A percentile compares a stretch with the other conserved stretches of the same genome.
Evolutionary conservation across 305 asterid genomes (phyloP).

Genomic region (Fraxinus nigra): DNA sequence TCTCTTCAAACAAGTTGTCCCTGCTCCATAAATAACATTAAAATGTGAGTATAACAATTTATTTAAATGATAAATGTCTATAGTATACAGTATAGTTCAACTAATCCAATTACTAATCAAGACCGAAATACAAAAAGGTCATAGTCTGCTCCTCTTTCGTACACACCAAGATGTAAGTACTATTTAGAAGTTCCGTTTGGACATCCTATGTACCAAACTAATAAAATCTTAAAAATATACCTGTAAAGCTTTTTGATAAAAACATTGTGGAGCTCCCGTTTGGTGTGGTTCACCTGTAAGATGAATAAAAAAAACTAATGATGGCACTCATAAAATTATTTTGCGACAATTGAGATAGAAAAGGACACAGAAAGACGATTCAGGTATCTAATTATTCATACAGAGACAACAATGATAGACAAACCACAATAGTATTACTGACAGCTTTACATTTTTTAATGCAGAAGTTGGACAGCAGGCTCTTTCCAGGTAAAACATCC

Average conservation of each 20-base stretch:
- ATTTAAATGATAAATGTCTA: background rate
- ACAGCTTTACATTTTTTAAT: background rate
- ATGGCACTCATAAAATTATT: background rate
- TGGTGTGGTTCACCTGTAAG: slow-evolving; percentile 55
- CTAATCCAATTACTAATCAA: background rate
- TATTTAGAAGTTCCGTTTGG: background rate
- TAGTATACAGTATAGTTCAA: background rate
- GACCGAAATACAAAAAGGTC: background rate
- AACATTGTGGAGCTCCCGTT: slow-evolving; percentile 89
- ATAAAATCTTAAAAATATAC: slow-evolving; percentile 35
- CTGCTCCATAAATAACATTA: slow-evolving; percentile 40
- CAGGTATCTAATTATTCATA: background rate
- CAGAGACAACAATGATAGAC: background rate
- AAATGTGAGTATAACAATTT: slow-evolving; percentile 17
- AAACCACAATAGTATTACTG: background rate
- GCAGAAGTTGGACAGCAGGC: background rate
- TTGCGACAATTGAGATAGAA: background rate
- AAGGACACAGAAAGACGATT: background rate
- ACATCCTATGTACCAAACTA: background rate
- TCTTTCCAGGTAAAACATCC: background rate
- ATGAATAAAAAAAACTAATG: background rate
- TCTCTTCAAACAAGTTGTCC: slow-evolving; percentile 71
- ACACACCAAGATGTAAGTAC: background rate
- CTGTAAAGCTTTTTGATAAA: slow-evolving; percentile 91
- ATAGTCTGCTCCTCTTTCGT: background rate